Evolutionary conservation across 2,329 filamentous ascomycete genomes (phyloP).

Genomic region (Emericellopsis cladophorae): DNA sequence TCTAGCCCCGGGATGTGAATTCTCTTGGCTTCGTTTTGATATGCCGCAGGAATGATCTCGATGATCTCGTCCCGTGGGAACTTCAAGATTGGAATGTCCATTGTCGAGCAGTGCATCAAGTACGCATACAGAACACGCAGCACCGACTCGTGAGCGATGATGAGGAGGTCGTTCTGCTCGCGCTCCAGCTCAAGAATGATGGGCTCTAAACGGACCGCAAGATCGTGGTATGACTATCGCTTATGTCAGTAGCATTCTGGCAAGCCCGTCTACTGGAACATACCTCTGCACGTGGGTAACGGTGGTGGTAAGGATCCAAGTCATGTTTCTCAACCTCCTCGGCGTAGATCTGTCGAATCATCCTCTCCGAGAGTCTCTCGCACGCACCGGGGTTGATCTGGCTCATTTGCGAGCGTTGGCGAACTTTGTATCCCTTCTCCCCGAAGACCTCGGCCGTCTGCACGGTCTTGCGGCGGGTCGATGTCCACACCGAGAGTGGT

Average conservation of each 20-base stretch:
- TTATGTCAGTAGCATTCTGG: neutral
- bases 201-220: constrained; percentile 93
- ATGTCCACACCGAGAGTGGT: constrained; percentile 87
- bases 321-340: constrained; percentile 91
- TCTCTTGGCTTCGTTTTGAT: constrained; percentile 89
- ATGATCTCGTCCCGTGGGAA: constrained; percentile 97
- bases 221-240: constrained; percentile 82
- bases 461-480: constrained; percentile 76
- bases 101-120: constrained; percentile 94
- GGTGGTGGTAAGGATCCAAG: constrained; percentile 88
- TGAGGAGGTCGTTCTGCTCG: constrained; percentile 93
- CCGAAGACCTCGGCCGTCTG: constrained; percentile 80
- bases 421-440: constrained; percentile 68
- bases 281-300: constrained; percentile 89
- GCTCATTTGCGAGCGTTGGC: constrained; percentile 91
- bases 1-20: constrained; percentile 68
- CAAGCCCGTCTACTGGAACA: constrained; percentile 9
- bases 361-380: constrained; percentile 78
- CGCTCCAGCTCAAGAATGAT: constrained; percentile 96
- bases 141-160: constrained; percentile 97
- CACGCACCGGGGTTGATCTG: constrained; percentile 95
- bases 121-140: constrained; percentile 93
- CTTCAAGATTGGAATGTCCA: constrained; percentile 82
- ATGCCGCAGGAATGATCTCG: constrained; percentile 94
- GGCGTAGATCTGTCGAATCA: constrained; percentile 71